A percentile compares a stretch with the other conserved stretches of the same genome.
Evolutionary conservation across 306 rosid genomes (phyloP).

Genomic region (Crotalaria pallida): DNA sequence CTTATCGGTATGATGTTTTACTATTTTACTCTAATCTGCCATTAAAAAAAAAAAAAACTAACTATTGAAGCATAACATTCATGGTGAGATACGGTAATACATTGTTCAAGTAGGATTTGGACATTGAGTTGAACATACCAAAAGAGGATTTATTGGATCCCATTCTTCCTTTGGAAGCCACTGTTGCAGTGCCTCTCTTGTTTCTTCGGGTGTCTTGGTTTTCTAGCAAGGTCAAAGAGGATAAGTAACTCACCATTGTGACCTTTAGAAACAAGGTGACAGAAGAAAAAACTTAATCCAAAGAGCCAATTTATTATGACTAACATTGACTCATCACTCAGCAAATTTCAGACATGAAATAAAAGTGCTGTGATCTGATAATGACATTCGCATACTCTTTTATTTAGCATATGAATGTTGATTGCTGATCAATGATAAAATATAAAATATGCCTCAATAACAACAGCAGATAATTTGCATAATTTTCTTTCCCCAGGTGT

Average conservation of each 20-base stretch:
- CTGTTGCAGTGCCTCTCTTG: constrained; percentile 70
- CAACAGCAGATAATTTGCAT: neutral
- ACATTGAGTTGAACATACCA: constrained; percentile 50
- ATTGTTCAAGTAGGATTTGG: neutral
- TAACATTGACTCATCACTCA: neutral
- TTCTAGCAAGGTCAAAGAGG: constrained; percentile 46
- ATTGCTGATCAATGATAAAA: neutral
- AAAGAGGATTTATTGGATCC: constrained; percentile 90
- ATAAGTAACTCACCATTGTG: constrained; percentile 16
- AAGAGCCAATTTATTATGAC: neutral
- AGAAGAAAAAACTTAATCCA: neutral
- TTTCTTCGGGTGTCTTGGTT: constrained; percentile 85
- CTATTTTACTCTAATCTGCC: neutral
- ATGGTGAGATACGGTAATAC: neutral
- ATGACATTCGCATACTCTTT: neutral
- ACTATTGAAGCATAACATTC: neutral
- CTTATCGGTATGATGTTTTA: neutral
- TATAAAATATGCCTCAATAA: neutral
- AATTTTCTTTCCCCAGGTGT: neutral
- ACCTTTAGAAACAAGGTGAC: neutral
- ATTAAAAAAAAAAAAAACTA: neutral
- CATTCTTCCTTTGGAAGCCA: constrained; percentile 99
- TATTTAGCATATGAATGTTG: neutral
- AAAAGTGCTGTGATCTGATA: neutral
- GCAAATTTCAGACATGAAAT: neutral